Evolutionary conservation across 768 basidiomycete genomes (phyloP), one percentile per base, ranked within the genome.

Genomic region (Cantharellus anzutake): DNA sequence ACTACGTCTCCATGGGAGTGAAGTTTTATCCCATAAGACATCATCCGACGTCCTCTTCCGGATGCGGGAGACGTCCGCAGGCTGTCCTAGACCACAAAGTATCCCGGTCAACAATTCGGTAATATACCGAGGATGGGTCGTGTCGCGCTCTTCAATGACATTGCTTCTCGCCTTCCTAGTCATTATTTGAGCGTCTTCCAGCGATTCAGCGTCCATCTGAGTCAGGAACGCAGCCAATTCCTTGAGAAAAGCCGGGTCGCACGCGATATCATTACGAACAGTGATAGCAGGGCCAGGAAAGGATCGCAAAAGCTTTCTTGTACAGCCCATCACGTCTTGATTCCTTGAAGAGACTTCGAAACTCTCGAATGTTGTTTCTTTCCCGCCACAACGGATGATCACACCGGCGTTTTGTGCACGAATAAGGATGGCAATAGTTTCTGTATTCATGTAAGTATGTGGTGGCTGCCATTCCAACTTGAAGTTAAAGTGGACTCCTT

Each of bases 31-130:
- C 73, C 75, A 75, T 2, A 75, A 67, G 2, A 78, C 73, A 34
- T 79, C 74, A 57, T 79, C 77, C 3, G 68, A 69, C 0, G 78
- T 68, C 4, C 75, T 73, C 64, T 80, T 80, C 64, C 66, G 59
- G 64, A 73, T 68, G 4, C 59, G 59, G n/a, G 35, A 35, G 3
- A 69, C 61, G 14, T 66, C 66, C 7, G 68, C 64, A 2, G 72
- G 73, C 2, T 59, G 55, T 42, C 69, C 70, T 5, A 73, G 64
- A 4, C 72, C 73, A 14, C 72, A 70, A 29, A 78, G 67, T 61
- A 80, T 77, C n/a, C 73, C 73, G 3, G 71, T 71, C 4, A 80
- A 68, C 3, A 79, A 65, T 58, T 77, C 70, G 3, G 76, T 74
- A 63, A 80, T 76, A 57, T 77, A 77, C 0, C 73, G 72, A 1